Conservation (phyloP, 805 yeast species). For the Candida easanensis region DNA sequence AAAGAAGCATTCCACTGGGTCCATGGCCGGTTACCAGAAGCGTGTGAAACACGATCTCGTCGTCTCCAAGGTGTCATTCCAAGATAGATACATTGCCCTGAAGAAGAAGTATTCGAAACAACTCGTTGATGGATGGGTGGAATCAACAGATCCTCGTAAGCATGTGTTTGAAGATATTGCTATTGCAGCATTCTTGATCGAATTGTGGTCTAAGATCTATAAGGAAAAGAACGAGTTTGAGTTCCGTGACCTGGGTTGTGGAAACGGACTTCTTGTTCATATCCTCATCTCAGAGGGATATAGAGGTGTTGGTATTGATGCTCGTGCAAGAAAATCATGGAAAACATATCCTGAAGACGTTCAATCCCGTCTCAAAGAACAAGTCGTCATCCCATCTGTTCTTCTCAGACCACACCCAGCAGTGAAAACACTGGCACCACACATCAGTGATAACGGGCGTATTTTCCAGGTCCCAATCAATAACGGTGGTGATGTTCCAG, state of each 20-base stretch:
- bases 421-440: slow-evolving; percentile 49
- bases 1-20: slow-evolving; percentile 79
- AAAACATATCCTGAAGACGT: slow-evolving; percentile 63
- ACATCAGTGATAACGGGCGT: slow-evolving; percentile 57
- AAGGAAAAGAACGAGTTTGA: slow-evolving; percentile 44
- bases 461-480: slow-evolving; percentile 44
- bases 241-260: slow-evolving; percentile 92
- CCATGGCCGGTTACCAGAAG: slow-evolving; percentile 79
- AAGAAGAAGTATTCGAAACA: slow-evolving; percentile 78
- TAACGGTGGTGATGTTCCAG: slow-evolving; percentile 35
- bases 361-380: slow-evolving; percentile 59
- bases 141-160: slow-evolving; percentile 89
- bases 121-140: slow-evolving; percentile 84
- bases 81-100: slow-evolving; percentile 72
- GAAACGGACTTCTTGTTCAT: slow-evolving; percentile 84
- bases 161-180: slow-evolving; percentile 97
- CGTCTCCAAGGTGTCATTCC: slow-evolving; percentile 79
- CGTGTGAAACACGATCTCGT: slow-evolving; percentile 86
- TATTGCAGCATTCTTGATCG: slow-evolving; percentile 90
- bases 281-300: slow-evolving; percentile 77
- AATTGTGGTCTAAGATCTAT: slow-evolving; percentile 67
- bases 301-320: slow-evolving; percentile 83
- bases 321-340: slow-evolving; percentile 89
- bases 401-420: slow-evolving; percentile 70
- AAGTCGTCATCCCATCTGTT: slow-evolving; percentile 77